Evolutionary conservation across 345 rosid genomes (phyloP).

Genomic region (Cardiospermum halicacabum): DNA sequence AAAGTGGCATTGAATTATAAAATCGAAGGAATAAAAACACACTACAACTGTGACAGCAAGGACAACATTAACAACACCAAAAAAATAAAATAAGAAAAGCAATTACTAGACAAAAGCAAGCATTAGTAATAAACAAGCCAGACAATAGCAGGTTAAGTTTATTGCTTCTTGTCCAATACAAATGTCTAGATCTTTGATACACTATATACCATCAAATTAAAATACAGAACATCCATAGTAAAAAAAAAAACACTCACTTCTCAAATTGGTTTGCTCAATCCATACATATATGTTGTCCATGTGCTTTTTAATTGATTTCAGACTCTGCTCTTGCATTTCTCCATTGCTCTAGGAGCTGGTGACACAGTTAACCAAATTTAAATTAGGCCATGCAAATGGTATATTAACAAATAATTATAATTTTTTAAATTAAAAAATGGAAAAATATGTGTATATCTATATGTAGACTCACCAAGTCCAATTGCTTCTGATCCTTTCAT

Average conservation of each 20-base stretch:
- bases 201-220: conserved; percentile 40
- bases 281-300: neutral
- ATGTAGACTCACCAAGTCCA: conserved; percentile 84
- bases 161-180: conserved; percentile 46
- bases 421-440: too few species aligned
- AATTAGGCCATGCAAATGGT: neutral
- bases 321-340: conserved; percentile 54
- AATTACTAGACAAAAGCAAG: conserved; percentile 27
- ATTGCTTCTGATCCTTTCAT: conserved; percentile 97
- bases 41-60: conserved; percentile 29
- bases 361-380: neutral
- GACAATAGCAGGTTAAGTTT: conserved; percentile 31
- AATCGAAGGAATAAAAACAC: conserved; percentile 30
- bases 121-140: conserved; percentile 41
- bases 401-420: neutral
- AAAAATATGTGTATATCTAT: too few species aligned
- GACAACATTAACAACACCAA: conserved; percentile 15
- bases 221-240: conserved; percentile 20
- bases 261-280: neutral
- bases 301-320: neutral
- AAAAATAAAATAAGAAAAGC: conserved; percentile 21
- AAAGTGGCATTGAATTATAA: conserved; percentile 16
- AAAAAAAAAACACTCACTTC: too few species aligned
- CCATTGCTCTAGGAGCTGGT: conserved; percentile 61
- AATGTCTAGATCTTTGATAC: conserved; percentile 33